Percentiles rank a stretch among this genome's conserved stretches.
phyloP scores from a whole-genome alignment of 2,329 filamentous ascomycete genomes.

The Penicillium sp. region DNA sequence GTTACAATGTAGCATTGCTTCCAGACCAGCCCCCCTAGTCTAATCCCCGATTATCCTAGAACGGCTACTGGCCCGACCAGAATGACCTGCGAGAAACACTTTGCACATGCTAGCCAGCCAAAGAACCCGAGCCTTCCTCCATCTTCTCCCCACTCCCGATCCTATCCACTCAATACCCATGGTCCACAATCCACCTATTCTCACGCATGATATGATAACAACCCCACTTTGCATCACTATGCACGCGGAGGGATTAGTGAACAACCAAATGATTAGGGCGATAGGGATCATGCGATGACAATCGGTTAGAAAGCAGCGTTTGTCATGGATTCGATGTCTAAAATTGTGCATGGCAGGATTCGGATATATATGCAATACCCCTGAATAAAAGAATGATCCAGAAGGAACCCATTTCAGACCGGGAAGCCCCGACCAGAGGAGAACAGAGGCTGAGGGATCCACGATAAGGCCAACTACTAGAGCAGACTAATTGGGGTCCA shows the following conservation, averaged over 20 bases:
- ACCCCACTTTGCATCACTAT: constrained; percentile 22
- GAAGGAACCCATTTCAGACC: constrained; percentile 11
- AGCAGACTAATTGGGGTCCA: background rate
- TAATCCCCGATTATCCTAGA: constrained; percentile 8
- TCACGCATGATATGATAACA: constrained; percentile 23
- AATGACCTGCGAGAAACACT: constrained; percentile 15
- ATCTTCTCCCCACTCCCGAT: constrained; percentile 7
- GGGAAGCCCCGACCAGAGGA: background rate
- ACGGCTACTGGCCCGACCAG: constrained; percentile 8
- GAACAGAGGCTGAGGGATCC: constrained; percentile 10
- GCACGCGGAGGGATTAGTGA: background rate
- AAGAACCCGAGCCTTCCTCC: background rate
- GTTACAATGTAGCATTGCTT: constrained; percentile 32
- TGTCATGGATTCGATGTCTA: background rate
- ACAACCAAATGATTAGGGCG: background rate
- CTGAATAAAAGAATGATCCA: constrained; percentile 2
- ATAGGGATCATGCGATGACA: background rate
- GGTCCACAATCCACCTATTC: constrained; percentile 10
- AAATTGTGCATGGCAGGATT: background rate
- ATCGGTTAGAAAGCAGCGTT: background rate
- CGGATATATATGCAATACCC: background rate
- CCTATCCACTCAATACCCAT: constrained; percentile 10
- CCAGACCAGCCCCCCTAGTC: constrained; percentile 5
- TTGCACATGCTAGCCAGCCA: constrained; percentile 26
- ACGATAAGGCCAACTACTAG: constrained; percentile 7